These are phyloP conservation scores for Malassezia brasiliensis DNA, from an alignment of 1,284 basidiomycete genomes.

Conservation along the genomic window DNA sequence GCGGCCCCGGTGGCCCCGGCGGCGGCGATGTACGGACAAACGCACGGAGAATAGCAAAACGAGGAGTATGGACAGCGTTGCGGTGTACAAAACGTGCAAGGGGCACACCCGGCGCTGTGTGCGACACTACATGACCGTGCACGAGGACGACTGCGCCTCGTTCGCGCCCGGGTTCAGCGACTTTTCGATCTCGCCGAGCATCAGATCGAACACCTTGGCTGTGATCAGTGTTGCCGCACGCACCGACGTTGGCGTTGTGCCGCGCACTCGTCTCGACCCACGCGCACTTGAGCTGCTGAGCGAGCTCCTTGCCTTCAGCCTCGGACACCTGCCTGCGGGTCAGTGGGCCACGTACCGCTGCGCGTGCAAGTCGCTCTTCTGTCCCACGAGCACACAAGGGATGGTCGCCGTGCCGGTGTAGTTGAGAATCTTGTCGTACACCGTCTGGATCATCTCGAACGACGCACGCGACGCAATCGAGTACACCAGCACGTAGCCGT, in stretches of 20 bases:
- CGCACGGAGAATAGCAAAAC: too few species aligned
- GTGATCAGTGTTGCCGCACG: not conserved
- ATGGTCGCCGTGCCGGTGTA: constrained; percentile 81
- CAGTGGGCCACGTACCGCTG: constrained; percentile 54
- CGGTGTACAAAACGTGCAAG: not conserved
- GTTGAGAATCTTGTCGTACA: constrained; percentile 94
- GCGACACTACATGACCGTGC: constrained; percentile 34
- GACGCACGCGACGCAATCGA: constrained; percentile 81
- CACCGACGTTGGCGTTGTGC: constrained; percentile 43
- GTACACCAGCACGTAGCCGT: constrained; percentile 84
- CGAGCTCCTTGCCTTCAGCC: constrained; percentile 43
- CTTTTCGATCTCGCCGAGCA: constrained; percentile 42
- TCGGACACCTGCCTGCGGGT: constrained; percentile 39
- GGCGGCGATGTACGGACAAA: not conserved
- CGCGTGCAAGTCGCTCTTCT: constrained; percentile 74
- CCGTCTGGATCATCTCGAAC: constrained; percentile 90
- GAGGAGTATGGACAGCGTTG: too few species aligned
- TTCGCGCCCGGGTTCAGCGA: constrained; percentile 30
- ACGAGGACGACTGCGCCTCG: constrained; percentile 41
- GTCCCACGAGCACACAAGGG: constrained; percentile 90
- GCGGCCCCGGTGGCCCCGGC: too few species aligned
- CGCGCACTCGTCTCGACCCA: constrained; percentile 45
- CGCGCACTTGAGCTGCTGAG: constrained; percentile 34
- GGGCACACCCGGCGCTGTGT: not conserved
- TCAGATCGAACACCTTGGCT: constrained; percentile 44